phyloP scores from a whole-genome alignment of 2,329 filamentous ascomycete genomes.

The Colletotrichum trifolii region DNA sequence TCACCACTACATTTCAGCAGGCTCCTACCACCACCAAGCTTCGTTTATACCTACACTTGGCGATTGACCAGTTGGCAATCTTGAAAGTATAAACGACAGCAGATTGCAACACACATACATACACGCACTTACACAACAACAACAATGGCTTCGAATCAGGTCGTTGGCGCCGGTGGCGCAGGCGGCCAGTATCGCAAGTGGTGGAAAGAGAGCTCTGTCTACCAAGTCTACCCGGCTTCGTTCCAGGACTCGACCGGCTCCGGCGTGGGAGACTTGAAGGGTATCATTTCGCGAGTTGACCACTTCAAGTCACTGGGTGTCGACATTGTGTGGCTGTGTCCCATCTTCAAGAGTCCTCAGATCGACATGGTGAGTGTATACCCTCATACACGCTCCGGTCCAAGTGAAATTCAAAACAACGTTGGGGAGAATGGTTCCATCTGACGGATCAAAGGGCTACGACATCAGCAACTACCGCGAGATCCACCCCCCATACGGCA shows the following conservation, averaged over 20 bases:
- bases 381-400: not conserved
- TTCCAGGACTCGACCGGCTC: conserved; percentile 69
- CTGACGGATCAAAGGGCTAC: conserved; percentile 61
- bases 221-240: conserved; percentile 72
- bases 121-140: not conserved
- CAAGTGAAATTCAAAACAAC: not conserved
- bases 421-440: not conserved
- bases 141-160: conserved; percentile 18
- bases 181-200: conserved; percentile 48
- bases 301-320: conserved; percentile 66
- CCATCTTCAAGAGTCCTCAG: conserved; percentile 64
- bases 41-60: too few species aligned
- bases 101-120: not conserved
- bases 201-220: conserved; percentile 72
- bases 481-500: conserved; percentile 75
- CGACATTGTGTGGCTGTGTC: conserved; percentile 67
- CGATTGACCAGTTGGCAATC: too few species aligned
- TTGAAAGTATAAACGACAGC: not conserved
- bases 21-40: too few species aligned
- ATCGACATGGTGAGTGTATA: conserved; percentile 66
- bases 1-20: too few species aligned
- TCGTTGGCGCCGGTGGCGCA: conserved; percentile 1
- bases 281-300: conserved; percentile 66
- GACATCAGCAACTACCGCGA: conserved; percentile 76
- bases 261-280: conserved; percentile 66